Evolutionary conservation across 768 basidiomycete genomes (phyloP), one percentile per base, ranked within the genome.

Genomic region (Rhodosporidiobolus odoratus): DNA sequence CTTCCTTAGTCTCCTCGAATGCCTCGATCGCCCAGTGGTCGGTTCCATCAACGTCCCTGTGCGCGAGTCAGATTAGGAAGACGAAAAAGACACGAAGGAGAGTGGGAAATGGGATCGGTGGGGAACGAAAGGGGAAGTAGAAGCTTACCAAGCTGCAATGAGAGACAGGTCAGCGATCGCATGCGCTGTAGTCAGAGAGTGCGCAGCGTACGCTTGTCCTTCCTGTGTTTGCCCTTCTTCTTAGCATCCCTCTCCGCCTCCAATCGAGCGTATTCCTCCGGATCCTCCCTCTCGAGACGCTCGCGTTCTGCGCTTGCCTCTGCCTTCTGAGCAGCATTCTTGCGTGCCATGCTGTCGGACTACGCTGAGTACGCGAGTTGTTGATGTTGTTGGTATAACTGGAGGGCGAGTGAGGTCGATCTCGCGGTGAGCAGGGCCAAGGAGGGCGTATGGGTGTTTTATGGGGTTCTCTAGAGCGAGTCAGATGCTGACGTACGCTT

Each of bases 141-240:
- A 53, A 30, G 38, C 16, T 21, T 19, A 53, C 52, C 95, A 98
- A 78, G 94, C 95, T 97, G 71, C 50, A 13, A 4, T 16, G 34
- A 34, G 48, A 47, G 19, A 30, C 30, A 58, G 61, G 34, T 63
- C 54, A 66, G 59, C 58, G 25, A 15, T 27, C 3, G 6, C 30
- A 27, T 19, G 7, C 25, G 19, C 37, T 9, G 7, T 2, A 32
- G 5, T 21, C n/a, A 16, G 48, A 25, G n/a, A 25, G 41, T 27
- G 21, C 25, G 40, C 38, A 50, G 10, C 91, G 78, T 77, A 95
- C 94, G 94, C 81, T 98, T 98, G 13, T 96, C 93, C 79, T 96
- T 96, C 72, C 93, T 84, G 79, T 91, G 89, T 54, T 86, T 83
- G 82, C 92, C 93, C 82, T 92, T 93, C 80, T 94, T 70, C 63